Evolutionary conservation across 2,329 filamentous ascomycete species (phyloP), one percentile per base, ranked within the genome.

Genomic region (Harringtonia aguacate): DNA sequence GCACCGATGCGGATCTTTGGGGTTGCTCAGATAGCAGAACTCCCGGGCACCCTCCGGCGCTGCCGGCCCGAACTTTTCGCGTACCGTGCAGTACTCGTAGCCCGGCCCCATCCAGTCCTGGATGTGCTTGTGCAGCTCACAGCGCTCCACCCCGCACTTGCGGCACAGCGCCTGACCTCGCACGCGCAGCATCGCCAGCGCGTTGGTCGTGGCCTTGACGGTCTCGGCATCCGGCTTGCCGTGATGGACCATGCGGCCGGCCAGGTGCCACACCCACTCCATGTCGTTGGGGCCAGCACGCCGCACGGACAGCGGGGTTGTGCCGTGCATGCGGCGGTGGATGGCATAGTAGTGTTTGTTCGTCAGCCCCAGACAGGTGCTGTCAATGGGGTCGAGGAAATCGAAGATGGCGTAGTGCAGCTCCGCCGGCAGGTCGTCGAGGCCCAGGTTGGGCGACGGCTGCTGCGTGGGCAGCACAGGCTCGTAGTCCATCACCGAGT

Each of bases 311-410:
- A 81, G 67, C 10, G 74, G 64, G n/a, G 81, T 70, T 8, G 58
- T 63, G 43, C 72, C 73, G 56, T 77, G 69, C 59, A 77, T 65
- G 44, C 67, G 68, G 22, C 68, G 66, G 58, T 78, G 75, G 52
- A 81, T 74, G 29, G 65, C 61, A 58, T 81, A 81, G 50, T 79
- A 69, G 55, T 72, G 67, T 36, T 65, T 66, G 62, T 69, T 75
- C 31, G 75, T 70, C 42, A 81, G 67, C 14, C 75, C 77, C 33
- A 81, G 63, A 55, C 76, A 80, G 33, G 72, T 74, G 54, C 75
- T 74, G 59, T 81, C 77, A 49, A 81, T 79, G 39, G 74, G 73
- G 59, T 81, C 77, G 46, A 81, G 70, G 50, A 73, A 72, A 57
- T 78, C 75, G 53, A 79, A 77, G 49, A 81, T 67, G 48, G 68